Evolutionary conservation across 805 yeast genomes (phyloP), one percentile per base, ranked within the genome.

Genomic region (Wickerhamiella spandovensis): DNA sequence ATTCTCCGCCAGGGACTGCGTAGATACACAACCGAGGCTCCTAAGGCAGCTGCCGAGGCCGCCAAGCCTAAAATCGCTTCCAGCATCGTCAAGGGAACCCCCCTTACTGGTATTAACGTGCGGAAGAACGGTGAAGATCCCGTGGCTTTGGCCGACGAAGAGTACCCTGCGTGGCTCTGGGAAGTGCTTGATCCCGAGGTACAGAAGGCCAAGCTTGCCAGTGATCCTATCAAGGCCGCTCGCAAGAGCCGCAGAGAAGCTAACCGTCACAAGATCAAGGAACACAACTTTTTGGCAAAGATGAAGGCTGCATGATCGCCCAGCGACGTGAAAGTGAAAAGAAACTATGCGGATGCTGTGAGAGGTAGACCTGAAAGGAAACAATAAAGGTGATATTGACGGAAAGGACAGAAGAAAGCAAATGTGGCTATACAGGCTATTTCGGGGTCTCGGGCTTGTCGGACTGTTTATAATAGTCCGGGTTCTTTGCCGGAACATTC

Each of bases 151-250:
- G 86, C 82, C 54, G 97, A 92, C 64, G 72, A 72, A 38, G 95
- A 89, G 60, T 90, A 90, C 63, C 98, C 98, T 5, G 84, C 75
- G 44, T 90, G 98, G 98, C 73, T 90, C 48, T 92, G 97, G 97
- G 77, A 75, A 5, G 71, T 85, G 46, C 74, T 88, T 30, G 95
- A 89, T 64, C 70, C 75, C 48, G 75, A 76, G 38, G 76, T 76
- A n/a, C 80, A 77, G 60, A 70, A 73, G 51, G 75, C 71, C 24
- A 71, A 75, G 56, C 71, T 82, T 38, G 79, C 76, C 47, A 72
- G 71, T 22, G 77, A 77, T 51, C 85, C 86, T 41, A 72, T 81
- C 47, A 75, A 75, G 68, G 73, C 73, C 56, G 84, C 90, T 66
- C 77, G 83, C 62, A 84, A 77, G 63, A 76, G 78, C 60, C 71